A percentile compares a stretch with the other conserved stretches of the same genome.
These are phyloP conservation scores for Drechslerella coelobrocha DNA, from an alignment of 2,329 filamentous ascomycete genomes.

Conservation along the genomic window DNA sequence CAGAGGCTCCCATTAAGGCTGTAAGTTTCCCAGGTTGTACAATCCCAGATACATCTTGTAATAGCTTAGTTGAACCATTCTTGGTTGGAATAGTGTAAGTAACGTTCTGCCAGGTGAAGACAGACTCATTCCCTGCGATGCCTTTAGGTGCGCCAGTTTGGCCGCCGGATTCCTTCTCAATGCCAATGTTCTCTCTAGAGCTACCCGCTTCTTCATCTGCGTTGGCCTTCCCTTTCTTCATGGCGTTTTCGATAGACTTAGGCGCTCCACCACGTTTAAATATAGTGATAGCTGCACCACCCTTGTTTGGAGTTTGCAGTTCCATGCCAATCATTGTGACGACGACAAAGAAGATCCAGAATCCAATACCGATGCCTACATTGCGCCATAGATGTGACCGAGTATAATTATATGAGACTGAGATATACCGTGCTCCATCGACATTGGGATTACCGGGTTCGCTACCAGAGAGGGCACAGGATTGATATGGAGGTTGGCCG, in stretches of 20 bases:
- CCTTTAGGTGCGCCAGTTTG: constrained; percentile 10
- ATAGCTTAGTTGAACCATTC: constrained; percentile 71
- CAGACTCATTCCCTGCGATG: constrained; percentile 30
- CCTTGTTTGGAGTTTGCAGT: constrained; percentile 66
- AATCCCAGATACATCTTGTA: constrained; percentile 89
- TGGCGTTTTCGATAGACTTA: constrained; percentile 65
- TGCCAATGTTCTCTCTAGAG: constrained; percentile 52
- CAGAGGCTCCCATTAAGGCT: constrained; percentile 87
- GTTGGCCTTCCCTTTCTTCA: constrained; percentile 63
- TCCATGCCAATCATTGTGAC: constrained; percentile 75
- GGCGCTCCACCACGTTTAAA: constrained; percentile 71
- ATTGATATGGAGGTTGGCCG: constrained; percentile 73
- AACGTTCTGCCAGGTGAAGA: constrained; percentile 76
- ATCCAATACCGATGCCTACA: constrained; percentile 77
- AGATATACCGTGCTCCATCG: constrained; percentile 73
- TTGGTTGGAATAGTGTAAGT: constrained; percentile 76
- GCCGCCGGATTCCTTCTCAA: background rate
- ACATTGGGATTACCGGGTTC: constrained; percentile 69
- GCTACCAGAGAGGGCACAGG: constrained; percentile 80
- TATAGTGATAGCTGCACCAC: constrained; percentile 67
- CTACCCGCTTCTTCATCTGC: constrained; percentile 64
- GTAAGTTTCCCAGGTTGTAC: constrained; percentile 91
- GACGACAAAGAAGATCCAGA: constrained; percentile 74
- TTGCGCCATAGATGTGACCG: constrained; percentile 78
- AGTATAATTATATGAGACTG: constrained; percentile 71